Conservation (phyloP, 2,329 filamentous ascomycete species). For the Emergomyces africanus region DNA sequence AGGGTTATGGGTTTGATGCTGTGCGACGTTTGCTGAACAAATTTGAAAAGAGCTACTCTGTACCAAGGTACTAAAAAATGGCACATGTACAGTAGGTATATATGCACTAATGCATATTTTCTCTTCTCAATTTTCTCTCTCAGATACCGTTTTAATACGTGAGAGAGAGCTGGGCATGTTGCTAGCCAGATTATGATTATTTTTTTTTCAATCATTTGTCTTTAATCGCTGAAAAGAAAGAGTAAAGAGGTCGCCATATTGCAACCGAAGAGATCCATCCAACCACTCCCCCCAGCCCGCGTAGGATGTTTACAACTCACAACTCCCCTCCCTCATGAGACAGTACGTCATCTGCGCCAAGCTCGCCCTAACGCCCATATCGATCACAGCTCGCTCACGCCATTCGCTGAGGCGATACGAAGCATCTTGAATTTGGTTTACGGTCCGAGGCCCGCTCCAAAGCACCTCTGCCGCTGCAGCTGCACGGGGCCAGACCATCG, state of each 20-base stretch:
- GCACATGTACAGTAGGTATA: no score
- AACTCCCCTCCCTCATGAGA: conserved; percentile 24
- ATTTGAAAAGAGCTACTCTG: no score
- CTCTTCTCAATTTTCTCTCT: background rate
- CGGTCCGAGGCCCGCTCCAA: conserved; percentile 52
- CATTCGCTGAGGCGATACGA: conserved; percentile 58
- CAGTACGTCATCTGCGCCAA: conserved; percentile 64
- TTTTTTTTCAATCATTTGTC: no score
- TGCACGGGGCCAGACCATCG: conserved; percentile 64
- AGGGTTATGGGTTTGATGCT: no score
- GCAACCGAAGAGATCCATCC: background rate
- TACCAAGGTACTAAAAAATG: no score
- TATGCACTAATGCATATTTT: background rate
- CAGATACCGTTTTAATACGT: no score
- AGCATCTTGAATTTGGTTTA: conserved; percentile 40
- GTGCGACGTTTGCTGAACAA: no score
- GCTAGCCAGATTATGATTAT: no score
- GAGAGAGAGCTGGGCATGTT: no score
- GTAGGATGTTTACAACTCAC: conserved; percentile 5
- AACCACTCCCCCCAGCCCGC: no score
- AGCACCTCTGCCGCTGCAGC: conserved; percentile 64
- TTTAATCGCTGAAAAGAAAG: background rate
- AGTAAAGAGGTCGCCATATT: no score
- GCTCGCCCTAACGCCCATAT: conserved; percentile 50
- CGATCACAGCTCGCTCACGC: conserved; percentile 57